Percentiles rank a stretch among this genome's conserved stretches.
Conservation (phyloP, 179 eudicot species). For the Silene noctiflora region DNA sequence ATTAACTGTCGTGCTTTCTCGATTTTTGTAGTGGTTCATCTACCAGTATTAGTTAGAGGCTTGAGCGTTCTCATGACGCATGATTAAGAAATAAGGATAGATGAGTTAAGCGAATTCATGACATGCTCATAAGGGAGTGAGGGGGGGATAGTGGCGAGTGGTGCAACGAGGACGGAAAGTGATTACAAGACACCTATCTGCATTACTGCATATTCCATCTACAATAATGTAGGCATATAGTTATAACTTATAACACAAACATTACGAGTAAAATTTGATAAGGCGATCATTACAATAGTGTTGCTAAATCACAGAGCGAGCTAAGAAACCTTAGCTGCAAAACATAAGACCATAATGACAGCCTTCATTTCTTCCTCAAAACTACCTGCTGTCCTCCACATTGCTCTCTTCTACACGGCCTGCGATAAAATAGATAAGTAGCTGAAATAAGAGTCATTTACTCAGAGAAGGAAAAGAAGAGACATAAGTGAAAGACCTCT, state of each 20-base stretch:
- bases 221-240: too few relatives aligned
- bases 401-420: slow-evolving; percentile 16
- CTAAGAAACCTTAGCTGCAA: background rate
- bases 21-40: too few relatives aligned
- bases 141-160: background rate
- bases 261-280: background rate
- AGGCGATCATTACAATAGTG: slow-evolving; percentile 1
- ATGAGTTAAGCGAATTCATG: too few relatives aligned
- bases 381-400: background rate
- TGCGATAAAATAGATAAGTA: slow-evolving; percentile 15
- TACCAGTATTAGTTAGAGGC: too few relatives aligned
- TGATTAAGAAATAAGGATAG: too few relatives aligned
- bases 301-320: slow-evolving; percentile 11
- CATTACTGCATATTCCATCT: too few relatives aligned
- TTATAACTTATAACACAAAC: too few relatives aligned
- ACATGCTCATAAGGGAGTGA: background rate
- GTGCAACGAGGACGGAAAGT: background rate
- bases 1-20: too few relatives aligned
- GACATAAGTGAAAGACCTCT: background rate
- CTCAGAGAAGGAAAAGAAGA: background rate
- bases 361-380: background rate
- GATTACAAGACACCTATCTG: background rate
- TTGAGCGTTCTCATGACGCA: too few relatives aligned
- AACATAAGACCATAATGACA: background rate
- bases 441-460: background rate